These are phyloP conservation scores for Smithsoniella earleae DNA, from an alignment of 163 green algal species.

Conservation along the genomic window DNA sequence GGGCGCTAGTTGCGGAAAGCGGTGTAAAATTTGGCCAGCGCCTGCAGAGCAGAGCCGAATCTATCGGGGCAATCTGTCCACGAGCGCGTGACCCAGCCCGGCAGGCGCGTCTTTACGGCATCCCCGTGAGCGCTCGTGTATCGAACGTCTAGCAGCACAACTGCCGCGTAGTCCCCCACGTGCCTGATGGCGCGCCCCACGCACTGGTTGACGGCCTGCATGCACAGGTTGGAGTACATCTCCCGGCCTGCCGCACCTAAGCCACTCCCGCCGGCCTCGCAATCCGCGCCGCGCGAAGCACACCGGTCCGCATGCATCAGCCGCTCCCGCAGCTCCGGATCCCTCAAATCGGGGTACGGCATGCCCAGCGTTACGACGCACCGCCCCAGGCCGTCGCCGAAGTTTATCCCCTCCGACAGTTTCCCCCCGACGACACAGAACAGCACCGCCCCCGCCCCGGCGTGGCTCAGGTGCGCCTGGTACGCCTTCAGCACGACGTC, in stretches of 20 bases:
- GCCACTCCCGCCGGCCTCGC: not conserved
- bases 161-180: slow-evolving; percentile 65
- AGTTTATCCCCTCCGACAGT: slow-evolving; percentile 98
- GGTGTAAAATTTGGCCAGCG: slow-evolving; percentile 7
- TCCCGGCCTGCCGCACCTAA: slow-evolving; percentile 38
- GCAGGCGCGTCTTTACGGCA: slow-evolving; percentile 13
- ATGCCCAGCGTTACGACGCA: slow-evolving; percentile 88
- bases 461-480: slow-evolving; percentile 4
- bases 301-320: slow-evolving; percentile 55
- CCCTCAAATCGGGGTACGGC: slow-evolving; percentile 83
- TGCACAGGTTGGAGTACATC: slow-evolving; percentile 88
- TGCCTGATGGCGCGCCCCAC: slow-evolving; percentile 88
- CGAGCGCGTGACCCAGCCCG: not conserved
- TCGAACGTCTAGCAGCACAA: slow-evolving; percentile 70
- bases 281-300: not conserved
- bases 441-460: slow-evolving; percentile 56
- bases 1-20: too few species aligned
- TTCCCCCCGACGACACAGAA: slow-evolving; percentile 87
- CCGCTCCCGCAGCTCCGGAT: slow-evolving; percentile 81
- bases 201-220: slow-evolving; percentile 94
- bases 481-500: slow-evolving; percentile 68
- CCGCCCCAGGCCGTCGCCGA: slow-evolving; percentile 85
- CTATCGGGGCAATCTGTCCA: slow-evolving; percentile 11
- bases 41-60: slow-evolving; percentile 2
- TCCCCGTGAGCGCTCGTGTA: slow-evolving; percentile 34